These are phyloP conservation scores for Aspergillus spinulosporus DNA, from an alignment of 2,329 filamentous ascomycete genomes.

Conservation along the genomic window DNA sequence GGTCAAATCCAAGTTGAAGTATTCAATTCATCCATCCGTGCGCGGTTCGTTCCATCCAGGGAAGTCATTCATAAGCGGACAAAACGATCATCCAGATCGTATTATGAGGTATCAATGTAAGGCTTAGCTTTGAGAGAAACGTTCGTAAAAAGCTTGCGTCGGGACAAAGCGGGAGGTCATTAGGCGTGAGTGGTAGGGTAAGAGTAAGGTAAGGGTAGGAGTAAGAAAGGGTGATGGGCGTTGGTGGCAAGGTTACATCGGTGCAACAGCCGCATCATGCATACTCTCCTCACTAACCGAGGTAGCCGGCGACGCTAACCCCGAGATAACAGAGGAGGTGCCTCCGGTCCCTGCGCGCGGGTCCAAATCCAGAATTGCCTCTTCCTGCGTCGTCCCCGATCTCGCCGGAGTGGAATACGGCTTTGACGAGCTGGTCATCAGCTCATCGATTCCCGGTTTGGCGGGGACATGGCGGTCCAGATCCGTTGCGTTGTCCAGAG, in stretches of 20 bases:
- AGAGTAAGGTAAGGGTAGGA: neutral
- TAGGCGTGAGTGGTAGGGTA: slow-evolving; percentile 10
- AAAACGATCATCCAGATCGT: slow-evolving; percentile 18
- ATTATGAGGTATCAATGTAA: slow-evolving; percentile 16
- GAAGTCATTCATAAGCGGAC: slow-evolving; percentile 20
- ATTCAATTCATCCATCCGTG: neutral
- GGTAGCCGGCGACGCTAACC: slow-evolving; percentile 40
- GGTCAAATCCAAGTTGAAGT: neutral
- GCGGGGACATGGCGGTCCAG: slow-evolving; percentile 69
- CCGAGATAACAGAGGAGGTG: slow-evolving; percentile 40
- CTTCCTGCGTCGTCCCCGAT: slow-evolving; percentile 20
- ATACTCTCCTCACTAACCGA: slow-evolving; percentile 36
- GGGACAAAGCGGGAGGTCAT: slow-evolving; percentile 7
- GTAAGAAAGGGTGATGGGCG: neutral
- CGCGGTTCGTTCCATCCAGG: slow-evolving; percentile 19
- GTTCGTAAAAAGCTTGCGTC: neutral
- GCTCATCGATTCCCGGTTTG: slow-evolving; percentile 62
- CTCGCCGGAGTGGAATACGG: slow-evolving; percentile 14
- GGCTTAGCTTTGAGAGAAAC: neutral
- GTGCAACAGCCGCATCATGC: slow-evolving; percentile 23
- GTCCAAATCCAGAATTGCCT: slow-evolving; percentile 29
- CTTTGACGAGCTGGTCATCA: slow-evolving; percentile 37
- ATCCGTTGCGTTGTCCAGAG: slow-evolving; percentile 70
- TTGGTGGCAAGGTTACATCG: slow-evolving; percentile 6
- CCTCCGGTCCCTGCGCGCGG: slow-evolving; percentile 21